Conservation (phyloP, 1,284 basidiomycete genomes). For the Trametes polyzona region DNA sequence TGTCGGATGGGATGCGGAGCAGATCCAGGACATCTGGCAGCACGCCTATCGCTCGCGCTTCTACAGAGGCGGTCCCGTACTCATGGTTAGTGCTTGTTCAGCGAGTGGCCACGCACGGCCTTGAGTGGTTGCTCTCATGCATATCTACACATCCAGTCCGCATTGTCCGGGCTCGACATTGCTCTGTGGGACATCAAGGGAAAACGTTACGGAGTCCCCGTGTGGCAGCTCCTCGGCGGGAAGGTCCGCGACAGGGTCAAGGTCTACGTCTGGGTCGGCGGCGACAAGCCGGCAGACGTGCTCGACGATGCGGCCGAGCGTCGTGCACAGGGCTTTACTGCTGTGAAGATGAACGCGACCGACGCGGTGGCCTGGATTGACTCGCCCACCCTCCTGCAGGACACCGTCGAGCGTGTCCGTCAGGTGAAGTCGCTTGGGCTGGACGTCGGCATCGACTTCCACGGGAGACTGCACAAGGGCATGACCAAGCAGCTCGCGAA, state of each 20-base stretch:
- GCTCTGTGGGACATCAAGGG: conserved; percentile 80
- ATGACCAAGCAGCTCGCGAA: conserved; percentile 81
- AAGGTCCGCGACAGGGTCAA: conserved; percentile 64
- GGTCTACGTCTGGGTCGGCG: conserved; percentile 76
- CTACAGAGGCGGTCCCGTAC: conserved; percentile 74
- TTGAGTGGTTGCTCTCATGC: background rate
- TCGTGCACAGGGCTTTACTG: conserved; percentile 74
- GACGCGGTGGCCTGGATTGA: conserved; percentile 55
- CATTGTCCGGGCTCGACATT: conserved; percentile 59
- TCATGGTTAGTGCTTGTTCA: conserved; percentile 74
- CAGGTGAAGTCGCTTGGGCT: conserved; percentile 66
- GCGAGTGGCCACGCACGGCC: background rate
- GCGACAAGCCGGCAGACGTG: conserved; percentile 70
- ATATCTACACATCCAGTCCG: conserved; percentile 41
- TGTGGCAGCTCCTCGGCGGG: conserved; percentile 78
- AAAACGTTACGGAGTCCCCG: conserved; percentile 74
- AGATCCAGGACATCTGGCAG: conserved; percentile 76
- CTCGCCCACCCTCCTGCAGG: conserved; percentile 54
- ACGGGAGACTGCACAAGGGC: conserved; percentile 69
- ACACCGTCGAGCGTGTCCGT: conserved; percentile 64
- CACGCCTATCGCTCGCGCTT: conserved; percentile 69
- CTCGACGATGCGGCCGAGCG: conserved; percentile 62
- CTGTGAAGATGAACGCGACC: conserved; percentile 80
- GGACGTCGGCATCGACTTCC: conserved; percentile 69
- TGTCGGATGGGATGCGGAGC: conserved; percentile 68